Percentiles rank a stretch among this genome's conserved stretches.
These are phyloP conservation scores for Boletellus ananas DNA, from an alignment of 768 basidiomycete species.

Conservation along the genomic window DNA sequence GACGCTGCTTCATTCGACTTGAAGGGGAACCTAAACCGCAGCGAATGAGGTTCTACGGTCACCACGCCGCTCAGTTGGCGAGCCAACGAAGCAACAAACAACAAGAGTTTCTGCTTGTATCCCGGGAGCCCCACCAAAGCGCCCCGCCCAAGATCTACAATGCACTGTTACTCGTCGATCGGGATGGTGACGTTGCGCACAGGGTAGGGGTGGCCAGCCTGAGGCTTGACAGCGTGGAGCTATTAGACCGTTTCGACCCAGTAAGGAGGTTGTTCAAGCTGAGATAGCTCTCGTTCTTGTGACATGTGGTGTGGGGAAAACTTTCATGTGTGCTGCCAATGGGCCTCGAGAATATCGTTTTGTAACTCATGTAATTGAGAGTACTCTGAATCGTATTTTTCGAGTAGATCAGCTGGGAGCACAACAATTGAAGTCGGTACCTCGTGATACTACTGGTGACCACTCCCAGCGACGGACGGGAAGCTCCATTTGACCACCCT, in stretches of 20 bases:
- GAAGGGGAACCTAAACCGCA: background rate
- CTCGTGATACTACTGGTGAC: no score
- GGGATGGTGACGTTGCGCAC: background rate
- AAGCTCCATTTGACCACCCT: no score
- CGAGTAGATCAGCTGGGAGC: no score
- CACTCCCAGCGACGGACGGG: no score
- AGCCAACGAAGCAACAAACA: background rate
- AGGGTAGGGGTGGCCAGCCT: conserved; percentile 2
- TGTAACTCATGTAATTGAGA: no score
- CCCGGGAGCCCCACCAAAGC: background rate
- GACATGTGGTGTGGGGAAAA: no score
- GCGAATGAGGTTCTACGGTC: background rate
- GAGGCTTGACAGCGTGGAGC: background rate
- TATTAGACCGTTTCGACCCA: background rate
- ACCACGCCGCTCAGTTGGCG: background rate
- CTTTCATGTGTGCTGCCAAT: no score
- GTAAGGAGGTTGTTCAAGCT: background rate
- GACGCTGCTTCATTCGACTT: background rate
- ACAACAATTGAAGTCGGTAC: no score
- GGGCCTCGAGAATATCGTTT: no score
- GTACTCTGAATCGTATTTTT: no score
- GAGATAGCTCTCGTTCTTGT: background rate
- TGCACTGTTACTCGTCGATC: background rate
- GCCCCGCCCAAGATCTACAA: background rate
- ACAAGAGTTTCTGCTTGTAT: background rate